Conservation (phyloP, 106 monocot genomes). For the Acorus gramineus region DNA sequence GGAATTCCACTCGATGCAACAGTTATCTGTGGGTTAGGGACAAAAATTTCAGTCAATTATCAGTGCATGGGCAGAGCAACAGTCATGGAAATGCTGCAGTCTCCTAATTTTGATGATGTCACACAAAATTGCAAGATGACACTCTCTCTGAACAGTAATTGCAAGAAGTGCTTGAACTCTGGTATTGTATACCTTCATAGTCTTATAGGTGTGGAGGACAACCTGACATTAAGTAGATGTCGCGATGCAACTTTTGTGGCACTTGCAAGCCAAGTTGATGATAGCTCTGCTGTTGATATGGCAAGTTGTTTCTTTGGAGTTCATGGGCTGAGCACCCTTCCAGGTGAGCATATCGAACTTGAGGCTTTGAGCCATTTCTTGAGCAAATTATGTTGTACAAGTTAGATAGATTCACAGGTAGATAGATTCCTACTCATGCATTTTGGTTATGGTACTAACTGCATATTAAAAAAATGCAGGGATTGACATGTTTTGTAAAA, state of each 20-base stretch:
- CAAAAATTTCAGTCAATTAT: constrained; percentile 79
- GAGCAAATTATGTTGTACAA: too few species aligned
- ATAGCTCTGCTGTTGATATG: constrained; percentile 29
- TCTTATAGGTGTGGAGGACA: constrained; percentile 60
- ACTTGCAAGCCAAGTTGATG: constrained; percentile 58
- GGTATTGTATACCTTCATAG: constrained; percentile 76
- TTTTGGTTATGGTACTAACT: too few species aligned
- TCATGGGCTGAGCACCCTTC: constrained; percentile 32
- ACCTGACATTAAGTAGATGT: constrained; percentile 78
- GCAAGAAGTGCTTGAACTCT: constrained; percentile 76
- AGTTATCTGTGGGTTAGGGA: constrained; percentile 60
- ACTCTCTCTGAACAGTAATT: constrained; percentile 37
- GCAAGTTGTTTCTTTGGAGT: constrained; percentile 90
- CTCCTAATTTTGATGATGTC: constrained; percentile 68
- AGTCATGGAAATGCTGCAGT: constrained; percentile 83
- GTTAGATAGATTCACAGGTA: too few species aligned
- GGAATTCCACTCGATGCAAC: constrained; percentile 53
- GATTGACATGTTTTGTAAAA: too few species aligned
- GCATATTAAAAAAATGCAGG: too few species aligned
- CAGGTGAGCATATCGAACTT: constrained; percentile 26
- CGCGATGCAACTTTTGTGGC: constrained; percentile 81
- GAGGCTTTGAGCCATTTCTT: too few species aligned
- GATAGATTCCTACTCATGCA: too few species aligned
- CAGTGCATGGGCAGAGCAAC: constrained; percentile 73
- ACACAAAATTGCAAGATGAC: constrained; percentile 46